These are phyloP conservation scores for Neurospora intermedia DNA, from an alignment of 495 filamentous ascomycete genomes.

Conservation along the genomic window DNA sequence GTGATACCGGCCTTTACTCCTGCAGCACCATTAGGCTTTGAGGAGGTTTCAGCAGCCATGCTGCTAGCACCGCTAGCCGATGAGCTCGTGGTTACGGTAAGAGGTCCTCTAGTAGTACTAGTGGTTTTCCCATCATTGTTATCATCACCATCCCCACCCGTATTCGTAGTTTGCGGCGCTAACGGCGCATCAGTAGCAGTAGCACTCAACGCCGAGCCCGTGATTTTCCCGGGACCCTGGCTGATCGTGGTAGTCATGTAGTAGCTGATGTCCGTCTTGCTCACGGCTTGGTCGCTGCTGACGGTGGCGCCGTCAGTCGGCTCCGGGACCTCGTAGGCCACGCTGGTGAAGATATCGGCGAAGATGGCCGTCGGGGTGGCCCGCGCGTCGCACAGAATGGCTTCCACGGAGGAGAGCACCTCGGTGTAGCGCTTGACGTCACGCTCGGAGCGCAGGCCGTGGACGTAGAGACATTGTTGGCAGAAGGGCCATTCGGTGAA, in stretches of 20 bases:
- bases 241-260: slow-evolving; percentile 24
- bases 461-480: slow-evolving; percentile 23
- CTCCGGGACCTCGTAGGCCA: slow-evolving; percentile 3
- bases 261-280: slow-evolving; percentile 24
- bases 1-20: background rate
- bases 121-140: background rate
- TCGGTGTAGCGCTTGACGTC: slow-evolving; percentile 16
- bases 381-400: slow-evolving; percentile 17
- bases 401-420: slow-evolving; percentile 18
- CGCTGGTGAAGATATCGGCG: slow-evolving; percentile 16
- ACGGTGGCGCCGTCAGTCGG: slow-evolving; percentile 16
- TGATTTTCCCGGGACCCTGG: slow-evolving; percentile 27
- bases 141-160: background rate
- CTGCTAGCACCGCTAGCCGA: background rate
- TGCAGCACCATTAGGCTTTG: background rate
- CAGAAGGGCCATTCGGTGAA: slow-evolving; percentile 30
- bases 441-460: slow-evolving; percentile 22
- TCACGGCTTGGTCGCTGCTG: slow-evolving; percentile 17
- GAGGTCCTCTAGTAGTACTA: background rate
- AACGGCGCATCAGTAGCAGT: slow-evolving; percentile 6
- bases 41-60: background rate
- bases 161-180: background rate
- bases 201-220: slow-evolving; percentile 24
- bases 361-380: slow-evolving; percentile 20
- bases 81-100: background rate